These are phyloP conservation scores for Furcasterigmium furcatum DNA, from an alignment of 2,329 filamentous ascomycete species.

Conservation along the genomic window DNA sequence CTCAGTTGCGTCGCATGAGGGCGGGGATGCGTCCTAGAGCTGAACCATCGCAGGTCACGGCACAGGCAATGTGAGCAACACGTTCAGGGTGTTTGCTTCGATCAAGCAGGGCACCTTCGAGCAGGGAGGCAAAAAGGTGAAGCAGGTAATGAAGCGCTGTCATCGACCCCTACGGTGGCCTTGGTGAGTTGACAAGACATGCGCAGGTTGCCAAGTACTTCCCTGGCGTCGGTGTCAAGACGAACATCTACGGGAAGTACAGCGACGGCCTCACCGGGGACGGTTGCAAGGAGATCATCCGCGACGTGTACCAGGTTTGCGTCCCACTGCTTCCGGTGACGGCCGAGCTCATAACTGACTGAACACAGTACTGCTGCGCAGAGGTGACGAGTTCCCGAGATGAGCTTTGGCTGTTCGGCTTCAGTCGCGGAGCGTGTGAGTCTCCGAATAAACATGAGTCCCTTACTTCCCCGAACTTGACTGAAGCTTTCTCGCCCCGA, in stretches of 20 bases:
- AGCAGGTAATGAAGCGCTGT: slow-evolving; percentile 4
- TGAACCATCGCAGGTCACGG: slow-evolving; percentile 2
- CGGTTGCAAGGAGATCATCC: slow-evolving; percentile 14
- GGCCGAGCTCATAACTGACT: background rate
- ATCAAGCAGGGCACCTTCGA: slow-evolving; percentile 4
- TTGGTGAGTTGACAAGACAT: background rate
- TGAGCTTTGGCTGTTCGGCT: slow-evolving; percentile 36
- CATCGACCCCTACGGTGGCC: too few relatives aligned
- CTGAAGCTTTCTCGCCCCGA: too few relatives aligned
- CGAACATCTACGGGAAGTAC: slow-evolving; percentile 12
- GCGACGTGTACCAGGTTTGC: slow-evolving; percentile 16
- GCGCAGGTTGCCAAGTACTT: slow-evolving; percentile 6
- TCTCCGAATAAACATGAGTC: fast-evolving
- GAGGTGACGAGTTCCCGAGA: slow-evolving; percentile 17
- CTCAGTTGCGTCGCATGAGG: background rate
- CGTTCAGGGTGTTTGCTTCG: slow-evolving; percentile 6
- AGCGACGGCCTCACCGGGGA: slow-evolving; percentile 14
- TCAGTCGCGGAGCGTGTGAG: slow-evolving; percentile 31
- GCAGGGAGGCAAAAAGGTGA: background rate
- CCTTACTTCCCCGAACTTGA: too few relatives aligned
- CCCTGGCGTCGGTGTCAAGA: slow-evolving; percentile 15
- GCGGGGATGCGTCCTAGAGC: too few relatives aligned
- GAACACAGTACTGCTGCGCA: slow-evolving; percentile 3
- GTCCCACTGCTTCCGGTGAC: too few relatives aligned
- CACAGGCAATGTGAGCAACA: slow-evolving; percentile 7